Base-by-base conservation (phyloP, 805 yeast genomes). In the Saccharomycopsis guyanensis region DNA sequence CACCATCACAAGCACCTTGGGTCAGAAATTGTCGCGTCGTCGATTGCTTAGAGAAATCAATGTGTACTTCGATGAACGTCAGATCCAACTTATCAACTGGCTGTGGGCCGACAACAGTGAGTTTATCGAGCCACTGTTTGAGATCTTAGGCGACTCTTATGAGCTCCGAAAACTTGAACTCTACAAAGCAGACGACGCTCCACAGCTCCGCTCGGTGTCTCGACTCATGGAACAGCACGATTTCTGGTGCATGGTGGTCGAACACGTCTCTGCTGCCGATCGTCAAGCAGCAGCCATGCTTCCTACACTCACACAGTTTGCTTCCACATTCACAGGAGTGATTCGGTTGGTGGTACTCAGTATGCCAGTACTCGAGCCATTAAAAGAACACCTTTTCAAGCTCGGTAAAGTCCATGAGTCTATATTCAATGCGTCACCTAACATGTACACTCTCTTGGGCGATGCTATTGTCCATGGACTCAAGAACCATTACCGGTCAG, bases 321-420 rank as follows among this genome's bases (percentile, higher is more conserved):
- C 27, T 18, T 23, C 27, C 25, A 18, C 42, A n/a, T 38, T 38
- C 42, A 19, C 15, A 8, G 42, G 42, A 18, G 23, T 38, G 13
- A 18, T 38, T 25, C 42, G 42, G 6, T 18, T 33, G 6, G 22
- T 20, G 4, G 25, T 38, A 5, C 25, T 38, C 33, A 38, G 31
- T 38, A 23, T 38, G 29, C 33, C 22, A 24, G 23, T 13, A 16
- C 25, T 38, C 16, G 25, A 29, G 18, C 22, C 33, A 8, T 23
- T 38, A 5, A 38, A 38, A 12, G 42, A 38, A 20, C 25, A 38
- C 15, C 19, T 38, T n/a, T 38, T 38, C 42, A 38, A 23, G 25
- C n/a, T 38, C n/a, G 42, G 42, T n/a, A 20, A 33, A 18, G 18
- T 38, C 7, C 42, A 38, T 38, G 31, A 38, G n/a, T 18, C 33